phyloP scores from a whole-genome alignment of 2,329 filamentous ascomycete genomes.

The Colletotrichum sp. region DNA sequence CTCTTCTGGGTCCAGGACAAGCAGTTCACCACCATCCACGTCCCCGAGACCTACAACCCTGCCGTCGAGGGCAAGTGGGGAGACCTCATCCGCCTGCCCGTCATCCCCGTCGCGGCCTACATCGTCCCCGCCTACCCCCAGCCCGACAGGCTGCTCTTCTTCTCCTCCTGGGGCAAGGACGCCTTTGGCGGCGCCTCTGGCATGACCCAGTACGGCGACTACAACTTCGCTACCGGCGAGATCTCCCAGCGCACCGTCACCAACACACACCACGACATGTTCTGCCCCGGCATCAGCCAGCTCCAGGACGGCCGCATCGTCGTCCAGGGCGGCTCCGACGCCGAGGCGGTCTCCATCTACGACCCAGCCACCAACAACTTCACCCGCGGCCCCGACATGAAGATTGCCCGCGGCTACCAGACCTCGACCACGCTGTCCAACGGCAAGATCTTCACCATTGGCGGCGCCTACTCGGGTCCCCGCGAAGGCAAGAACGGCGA shows the following conservation, averaged over 20 bases:
- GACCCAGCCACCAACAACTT: constrained; percentile 42
- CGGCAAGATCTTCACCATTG: constrained; percentile 62
- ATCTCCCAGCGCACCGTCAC: constrained; percentile 34
- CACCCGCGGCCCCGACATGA: constrained; percentile 45
- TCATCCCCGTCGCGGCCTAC: constrained; percentile 32
- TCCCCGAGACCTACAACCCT: constrained; percentile 19
- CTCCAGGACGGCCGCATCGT: constrained; percentile 53
- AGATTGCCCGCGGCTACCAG: constrained; percentile 57
- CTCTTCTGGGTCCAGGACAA: constrained; percentile 22
- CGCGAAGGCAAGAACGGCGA: constrained; percentile 60
- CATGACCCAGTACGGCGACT: constrained; percentile 26
- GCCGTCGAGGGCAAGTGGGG: constrained; percentile 29
- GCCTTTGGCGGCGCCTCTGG: constrained; percentile 25
- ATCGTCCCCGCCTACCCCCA: constrained; percentile 28
- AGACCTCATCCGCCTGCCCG: constrained; percentile 27
- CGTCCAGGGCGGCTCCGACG: constrained; percentile 58
- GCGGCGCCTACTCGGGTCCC: constrained; percentile 57
- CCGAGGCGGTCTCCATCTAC: constrained; percentile 53
- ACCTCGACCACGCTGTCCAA: constrained; percentile 53
- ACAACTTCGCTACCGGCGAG: constrained; percentile 27
- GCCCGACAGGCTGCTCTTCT: constrained; percentile 26
- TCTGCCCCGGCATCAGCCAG: constrained; percentile 59
- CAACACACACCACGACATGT: constrained; percentile 58
- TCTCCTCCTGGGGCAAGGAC: constrained; percentile 28
- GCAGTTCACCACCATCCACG: constrained; percentile 26